Base-by-base conservation (phyloP, 768 basidiomycete genomes). In the Agrocybe pediades region DNA sequence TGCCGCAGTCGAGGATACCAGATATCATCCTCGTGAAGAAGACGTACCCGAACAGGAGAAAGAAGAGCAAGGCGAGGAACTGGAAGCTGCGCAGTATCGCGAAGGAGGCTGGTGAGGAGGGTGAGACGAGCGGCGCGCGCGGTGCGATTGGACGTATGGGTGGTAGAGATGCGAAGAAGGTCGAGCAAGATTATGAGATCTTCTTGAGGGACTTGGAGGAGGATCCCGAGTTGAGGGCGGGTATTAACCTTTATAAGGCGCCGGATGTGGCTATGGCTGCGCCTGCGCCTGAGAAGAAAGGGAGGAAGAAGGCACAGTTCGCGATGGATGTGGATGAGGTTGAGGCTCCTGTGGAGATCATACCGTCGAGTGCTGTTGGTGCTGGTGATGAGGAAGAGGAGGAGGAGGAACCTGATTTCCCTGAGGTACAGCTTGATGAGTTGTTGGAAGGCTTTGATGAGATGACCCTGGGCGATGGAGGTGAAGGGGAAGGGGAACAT, bases 141-240 rank as follows among this genome's bases (percentile, higher is more conserved):
- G 95, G 95, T 51, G 87, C 94, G n/a, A 86, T 96, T 41, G 95
- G 95, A 1, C 76, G 93, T 43, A 80, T 89, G 80, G 95, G 95
- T 9, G 95, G 94, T 29, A 77, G 93, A 43, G 95, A 96, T 72
- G 83, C 86, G 71, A 87, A 82, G 75, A 94, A 95, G 77, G 92
- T 98, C 53, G 95, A 98, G 61, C 87, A 92, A 67, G 96, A 99
- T 67, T 99, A 98, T 71, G 97, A 98, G 75, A 58, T 92, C 46
- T 99, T 99, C 84, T 74, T 98, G 71, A 82, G 90, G 42, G 95
- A 97, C 57, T 71, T 98, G 45, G 95, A 97, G 71, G 96, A 98
- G 69, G 95, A 98, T 71, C 87, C 87, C 19, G 95, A 98, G 76
- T 74, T 98, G 76, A 83, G 96, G 33, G 79, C 80, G 5, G 84